Base-by-base conservation (phyloP, 73 alveolate species). In the Paramecium sexaurelia region DNA sequence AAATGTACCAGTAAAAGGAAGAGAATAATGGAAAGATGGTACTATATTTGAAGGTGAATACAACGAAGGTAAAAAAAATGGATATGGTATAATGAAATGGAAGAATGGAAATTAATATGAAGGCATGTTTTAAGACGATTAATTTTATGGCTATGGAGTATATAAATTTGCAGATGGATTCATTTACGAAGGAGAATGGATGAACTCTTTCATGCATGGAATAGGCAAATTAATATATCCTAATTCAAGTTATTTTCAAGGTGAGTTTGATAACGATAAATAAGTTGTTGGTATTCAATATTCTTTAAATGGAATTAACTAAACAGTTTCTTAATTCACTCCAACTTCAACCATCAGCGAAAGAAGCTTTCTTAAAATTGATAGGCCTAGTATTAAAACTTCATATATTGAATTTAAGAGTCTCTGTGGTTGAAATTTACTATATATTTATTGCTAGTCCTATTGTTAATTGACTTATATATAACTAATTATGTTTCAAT, bases 111-210 rank as follows among this genome's bases (percentile, higher is more conserved):
- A 84, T 55, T 56, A 68, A 9, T 95, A 95, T 87, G 94, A 92
- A 75, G 98, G 98, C 3, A 93, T 82, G 27, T 95, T 95, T 91
- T 69, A 51, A 61, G 91, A 95, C 71, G 97, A 95, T 92, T 68
- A 87, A 78, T 92, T 91, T 20, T 92, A 95, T 26, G 98, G 98
- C 15, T 66, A 93, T 19, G 98, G 98, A 27, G 85, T 91, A 20
- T 95, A 95, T 85, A 27, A 90, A 5, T 93, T 95, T 92, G 84
- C 82, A 4, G 96, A 95, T 93, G 94, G 96, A 5, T 84, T 92
- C n/a, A 84, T 85, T 24, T 95, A 94, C 61, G 90, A 67, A 43
- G 98, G 97, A 82, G 71, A 93, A 37, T 95, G 98, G 98, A 88
- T 43, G 55, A 87, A 95, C 45, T 78, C 91, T 67, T 71, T 92